Conservation (phyloP, 2,329 filamentous ascomycete species). For the Aspergillus sp. region DNA sequence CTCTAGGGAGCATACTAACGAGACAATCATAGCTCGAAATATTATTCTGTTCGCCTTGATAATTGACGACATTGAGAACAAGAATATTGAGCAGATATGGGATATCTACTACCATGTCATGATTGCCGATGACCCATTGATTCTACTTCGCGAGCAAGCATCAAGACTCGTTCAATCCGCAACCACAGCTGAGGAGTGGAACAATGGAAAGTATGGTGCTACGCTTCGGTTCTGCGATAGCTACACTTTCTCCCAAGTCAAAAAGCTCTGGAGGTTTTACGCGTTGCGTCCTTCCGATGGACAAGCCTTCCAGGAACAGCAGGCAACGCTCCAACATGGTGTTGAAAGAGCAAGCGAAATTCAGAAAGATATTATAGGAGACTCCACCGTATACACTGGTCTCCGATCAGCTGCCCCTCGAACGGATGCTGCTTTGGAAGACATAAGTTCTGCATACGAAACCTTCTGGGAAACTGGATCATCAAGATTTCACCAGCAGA, state of each 20-base stretch:
- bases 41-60: not conserved
- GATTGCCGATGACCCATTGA: not conserved
- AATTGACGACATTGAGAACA: not conserved
- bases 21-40: not conserved
- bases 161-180: not conserved
- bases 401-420: not conserved
- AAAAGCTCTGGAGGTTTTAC: not conserved
- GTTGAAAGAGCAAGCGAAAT: not conserved
- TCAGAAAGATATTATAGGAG: not conserved
- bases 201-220: not conserved
- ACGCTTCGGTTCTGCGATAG: not conserved
- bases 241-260: not conserved
- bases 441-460: not conserved
- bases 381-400: not conserved
- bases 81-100: not conserved
- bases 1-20: conserved; percentile 14
- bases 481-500: not conserved
- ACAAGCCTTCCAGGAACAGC: not conserved
- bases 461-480: not conserved
- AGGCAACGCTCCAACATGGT: not conserved
- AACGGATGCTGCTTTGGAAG: not conserved
- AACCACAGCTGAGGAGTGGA: not conserved
- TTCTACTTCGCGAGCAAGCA: not conserved
- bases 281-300: not conserved
- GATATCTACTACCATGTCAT: not conserved